Evolutionary conservation across 2,329 filamentous ascomycete genomes (phyloP).

Genomic region (Fusarium dlaminii): DNA sequence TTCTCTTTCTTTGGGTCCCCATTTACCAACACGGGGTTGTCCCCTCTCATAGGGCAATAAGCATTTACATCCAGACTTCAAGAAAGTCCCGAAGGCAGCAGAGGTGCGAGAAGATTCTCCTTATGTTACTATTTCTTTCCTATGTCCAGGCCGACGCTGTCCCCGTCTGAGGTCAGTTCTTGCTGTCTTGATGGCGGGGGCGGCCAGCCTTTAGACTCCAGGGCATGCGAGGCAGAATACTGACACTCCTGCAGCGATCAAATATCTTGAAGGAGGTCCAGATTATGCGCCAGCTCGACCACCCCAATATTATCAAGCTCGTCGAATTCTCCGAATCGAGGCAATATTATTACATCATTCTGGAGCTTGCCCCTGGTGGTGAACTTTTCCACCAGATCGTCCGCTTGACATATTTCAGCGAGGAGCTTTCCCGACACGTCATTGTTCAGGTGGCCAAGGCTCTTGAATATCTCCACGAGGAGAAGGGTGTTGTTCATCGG

Average conservation of each 20-base stretch:
- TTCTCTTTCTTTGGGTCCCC: constrained; percentile 38
- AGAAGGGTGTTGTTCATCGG: constrained; percentile 96
- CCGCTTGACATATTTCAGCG: constrained; percentile 97
- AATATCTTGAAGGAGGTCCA: constrained; percentile 99
- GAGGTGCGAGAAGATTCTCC: constrained; percentile 80
- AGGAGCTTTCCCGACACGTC: constrained; percentile 92
- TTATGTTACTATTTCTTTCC: constrained; percentile 41
- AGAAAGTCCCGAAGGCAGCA: constrained; percentile 92
- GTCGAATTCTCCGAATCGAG: constrained; percentile 92
- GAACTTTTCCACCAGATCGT: constrained; percentile 99
- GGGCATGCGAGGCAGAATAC: constrained; percentile 32
- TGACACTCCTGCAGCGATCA: constrained; percentile 73
- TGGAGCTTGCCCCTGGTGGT: constrained; percentile 93
- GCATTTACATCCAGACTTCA: constrained; percentile 95
- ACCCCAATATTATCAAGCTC: constrained; percentile 94
- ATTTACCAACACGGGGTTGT: constrained; percentile 65
- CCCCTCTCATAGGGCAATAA: constrained; percentile 77
- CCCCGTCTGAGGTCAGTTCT: constrained; percentile 36
- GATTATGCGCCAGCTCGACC: constrained; percentile 97
- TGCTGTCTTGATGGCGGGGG: constrained; percentile 25
- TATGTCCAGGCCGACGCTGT: constrained; percentile 30
- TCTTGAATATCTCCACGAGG: constrained; percentile 92
- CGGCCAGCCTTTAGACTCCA: constrained; percentile 29
- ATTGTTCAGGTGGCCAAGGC: constrained; percentile 96
- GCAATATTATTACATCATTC: constrained; percentile 97